Base-by-base conservation (phyloP, 495 filamentous ascomycete species). In the Trichoderma erinaceum region DNA sequence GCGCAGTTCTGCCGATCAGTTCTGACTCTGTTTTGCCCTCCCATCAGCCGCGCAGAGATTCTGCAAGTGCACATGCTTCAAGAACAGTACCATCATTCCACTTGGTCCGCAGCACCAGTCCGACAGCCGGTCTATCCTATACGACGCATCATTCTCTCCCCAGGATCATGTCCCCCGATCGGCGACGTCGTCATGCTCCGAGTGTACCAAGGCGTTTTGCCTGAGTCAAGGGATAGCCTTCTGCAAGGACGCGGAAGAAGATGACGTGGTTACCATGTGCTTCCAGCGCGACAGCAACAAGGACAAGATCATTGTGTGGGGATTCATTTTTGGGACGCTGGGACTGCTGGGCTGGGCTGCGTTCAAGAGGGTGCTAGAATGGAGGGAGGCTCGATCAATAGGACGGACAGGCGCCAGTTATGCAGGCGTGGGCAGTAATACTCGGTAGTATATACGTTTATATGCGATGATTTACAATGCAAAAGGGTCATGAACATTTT, bases 11-110 rank as follows among this genome's bases (percentile, higher is more conserved):
- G 13, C 3, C 13, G 16, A 21, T 41, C 25, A 5, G 56, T 21
- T 6, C 56, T 21, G 50, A 48, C 44, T 48, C 44, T 48, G 5
- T n/a, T n/a, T n/a, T 16, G 44, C 15, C n/a, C 8, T 38, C 67
- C 15, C n/a, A 10, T 38, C 67, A 83, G 80, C 78, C 15, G 75
- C 92, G 21, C 90, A 90, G 27, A 91, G 92, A 43, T 98, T 97
- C 81, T 99, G 95, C 87, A 99, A 97, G 89, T 99, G 95, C 79
- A 96, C 90, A 68, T 98, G 95, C 80, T 90, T 90, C 81, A 85
- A 86, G 66, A 96, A 97, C 80, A 91, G 87, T 81, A 96, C 90
- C 68, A 92, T 98, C 69, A 97, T 99, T 74, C 79, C 85, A 16
- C 86, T 93, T 61, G 81, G 86, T 72, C 78, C 81, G 0, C 72